phyloP scores from a whole-genome alignment of 805 yeast species.

The Wickerhamomyces bisporus region DNA sequence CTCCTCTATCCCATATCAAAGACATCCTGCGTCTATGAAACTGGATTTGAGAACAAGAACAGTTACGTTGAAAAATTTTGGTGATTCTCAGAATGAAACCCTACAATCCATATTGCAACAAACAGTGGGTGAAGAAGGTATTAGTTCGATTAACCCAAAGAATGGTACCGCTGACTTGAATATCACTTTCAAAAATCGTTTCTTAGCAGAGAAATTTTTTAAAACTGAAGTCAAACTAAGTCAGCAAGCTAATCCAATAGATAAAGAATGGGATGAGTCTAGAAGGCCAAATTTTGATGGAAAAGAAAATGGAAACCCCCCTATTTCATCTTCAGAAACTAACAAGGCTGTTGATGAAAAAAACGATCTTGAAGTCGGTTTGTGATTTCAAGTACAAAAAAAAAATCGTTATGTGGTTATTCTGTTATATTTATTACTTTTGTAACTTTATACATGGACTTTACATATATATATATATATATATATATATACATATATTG shows the following conservation, averaged over 20 bases:
- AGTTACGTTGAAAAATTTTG: constrained; percentile 14
- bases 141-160: constrained; percentile 4
- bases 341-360: neutral
- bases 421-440: too few species aligned
- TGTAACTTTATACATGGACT: too few species aligned
- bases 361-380: neutral
- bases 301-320: neutral
- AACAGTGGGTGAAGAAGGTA: constrained; percentile 12
- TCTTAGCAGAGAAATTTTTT: constrained; percentile 19
- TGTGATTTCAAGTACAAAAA: too few species aligned
- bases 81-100: constrained; percentile 11
- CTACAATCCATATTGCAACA: constrained; percentile 11
- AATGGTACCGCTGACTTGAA: constrained; percentile 8
- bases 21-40: constrained; percentile 8
- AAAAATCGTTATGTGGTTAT: too few species aligned
- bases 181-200: constrained; percentile 20
- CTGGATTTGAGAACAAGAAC: constrained; percentile 23
- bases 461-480: too few species aligned
- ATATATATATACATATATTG: too few species aligned
- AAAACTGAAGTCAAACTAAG: constrained; percentile 7
- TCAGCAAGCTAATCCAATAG: constrained; percentile 5
- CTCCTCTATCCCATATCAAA: constrained; percentile 18
- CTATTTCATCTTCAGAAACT: neutral
- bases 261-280: constrained; percentile 20
- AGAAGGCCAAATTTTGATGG: constrained; percentile 4